Base-by-base conservation (phyloP, 208 protist species). In the Tetramitus jugosus region DNA sequence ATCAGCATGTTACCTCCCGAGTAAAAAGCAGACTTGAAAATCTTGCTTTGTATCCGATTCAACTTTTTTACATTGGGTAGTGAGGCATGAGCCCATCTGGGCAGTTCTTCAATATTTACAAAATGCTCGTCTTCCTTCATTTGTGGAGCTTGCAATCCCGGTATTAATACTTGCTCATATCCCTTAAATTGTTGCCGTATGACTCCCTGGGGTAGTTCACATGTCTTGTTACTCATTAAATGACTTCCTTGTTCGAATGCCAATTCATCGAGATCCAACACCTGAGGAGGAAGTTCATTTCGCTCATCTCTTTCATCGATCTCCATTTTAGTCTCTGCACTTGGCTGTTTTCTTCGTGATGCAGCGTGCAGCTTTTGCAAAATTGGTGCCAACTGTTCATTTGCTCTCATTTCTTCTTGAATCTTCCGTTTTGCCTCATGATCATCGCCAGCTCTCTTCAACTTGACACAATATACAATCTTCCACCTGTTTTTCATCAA, bases 1-100 rank as follows among this genome's bases (percentile, higher is more conserved):
- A 99, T 80, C 39, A 99, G 90, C 83, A 99, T 90, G 86, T 99
- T 99, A 62, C 98, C 93, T 68, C 93, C 86, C 3, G 83, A 87
- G 20, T 89, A 46, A 79, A 99, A 97, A 53, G 96, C 94, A 31
- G 86, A 87, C 29, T 90, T 77, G 84, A 93, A 99, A n/a, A 98
- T 87, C 26, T 85, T 87, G 8, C 87, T 94, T 87, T 99, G 98
- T 77, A 99, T 93, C 35, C 91, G 84, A 86, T 99, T 99, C 1
- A 99, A 91, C 10, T 39, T 76, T 43, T 56, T 60, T n/a, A 42
- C 76, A 7, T 61, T 77, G 2, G 26, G 23, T 69, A 97, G 96
- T 17, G 86, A 81, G 7, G 26, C 42, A 37, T 83, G 89, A 13
- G 88, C 84, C 89, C 90, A 96, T 60, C 88, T 80, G 13, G 93